Evolutionary conservation across 495 filamentous ascomycete species (phyloP).

Genomic region (Tuber aestivum): DNA sequence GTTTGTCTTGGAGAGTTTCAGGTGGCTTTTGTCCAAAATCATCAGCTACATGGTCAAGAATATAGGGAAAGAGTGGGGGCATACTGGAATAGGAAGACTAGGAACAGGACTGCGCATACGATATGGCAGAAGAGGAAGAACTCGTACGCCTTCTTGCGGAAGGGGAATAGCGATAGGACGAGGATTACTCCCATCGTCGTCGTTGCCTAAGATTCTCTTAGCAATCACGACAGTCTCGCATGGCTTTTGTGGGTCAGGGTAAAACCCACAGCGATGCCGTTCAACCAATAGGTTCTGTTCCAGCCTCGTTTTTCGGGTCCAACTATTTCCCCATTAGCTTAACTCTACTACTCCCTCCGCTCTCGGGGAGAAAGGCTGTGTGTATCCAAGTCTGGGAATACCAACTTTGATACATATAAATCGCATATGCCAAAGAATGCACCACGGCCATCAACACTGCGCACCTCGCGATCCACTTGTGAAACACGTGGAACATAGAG

Average conservation of each 20-base stretch:
- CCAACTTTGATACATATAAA: constrained; percentile 40
- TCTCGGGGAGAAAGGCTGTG: not conserved
- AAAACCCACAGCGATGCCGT: constrained; percentile 39
- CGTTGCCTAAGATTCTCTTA: constrained; percentile 45
- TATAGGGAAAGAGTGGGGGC: constrained; percentile 23
- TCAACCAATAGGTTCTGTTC: constrained; percentile 39
- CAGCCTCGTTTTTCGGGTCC: constrained; percentile 30
- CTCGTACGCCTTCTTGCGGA: constrained; percentile 52
- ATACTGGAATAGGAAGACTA: constrained; percentile 54
- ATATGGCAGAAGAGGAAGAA: constrained; percentile 54
- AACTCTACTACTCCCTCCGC: not conserved
- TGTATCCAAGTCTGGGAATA: constrained; percentile 5
- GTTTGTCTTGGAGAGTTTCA: constrained; percentile 48
- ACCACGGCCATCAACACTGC: constrained; percentile 51
- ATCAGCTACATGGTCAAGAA: not conserved
- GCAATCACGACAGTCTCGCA: constrained; percentile 8
- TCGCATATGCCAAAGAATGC: constrained; percentile 45
- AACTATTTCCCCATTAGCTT: constrained; percentile 14
- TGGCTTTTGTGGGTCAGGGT: not conserved
- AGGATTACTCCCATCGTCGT: constrained; percentile 49
- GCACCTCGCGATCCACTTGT: constrained; percentile 54
- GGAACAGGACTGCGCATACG: constrained; percentile 48
- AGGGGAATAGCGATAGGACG: constrained; percentile 48
- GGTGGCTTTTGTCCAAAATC: constrained; percentile 45
- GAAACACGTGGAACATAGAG: constrained; percentile 52